Conservation (phyloP, 2,329 filamentous ascomycete species). For the Macrophomina phaseolina region DNA sequence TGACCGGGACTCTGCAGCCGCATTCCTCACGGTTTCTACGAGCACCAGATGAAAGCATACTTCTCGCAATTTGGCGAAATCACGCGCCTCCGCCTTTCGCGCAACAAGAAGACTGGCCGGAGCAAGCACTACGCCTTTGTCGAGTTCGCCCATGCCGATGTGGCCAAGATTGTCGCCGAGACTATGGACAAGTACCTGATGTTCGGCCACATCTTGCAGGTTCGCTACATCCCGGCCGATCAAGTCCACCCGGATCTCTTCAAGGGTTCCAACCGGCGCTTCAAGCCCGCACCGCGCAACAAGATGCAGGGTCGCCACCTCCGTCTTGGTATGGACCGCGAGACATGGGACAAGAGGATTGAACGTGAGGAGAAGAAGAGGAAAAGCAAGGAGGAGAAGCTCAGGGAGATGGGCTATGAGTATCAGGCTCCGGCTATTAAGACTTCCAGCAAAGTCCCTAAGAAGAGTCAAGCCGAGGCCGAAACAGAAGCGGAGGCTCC, state of each 20-base stretch:
- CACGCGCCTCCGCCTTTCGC: slow-evolving; percentile 77
- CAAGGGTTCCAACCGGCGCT: slow-evolving; percentile 88
- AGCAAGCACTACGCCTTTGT: slow-evolving; percentile 96
- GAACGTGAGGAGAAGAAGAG: slow-evolving; percentile 75
- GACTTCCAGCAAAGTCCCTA: slow-evolving; percentile 60
- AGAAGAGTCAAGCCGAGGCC: slow-evolving; percentile 31
- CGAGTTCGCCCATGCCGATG: slow-evolving; percentile 77
- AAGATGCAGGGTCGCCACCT: slow-evolving; percentile 80
- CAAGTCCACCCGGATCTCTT: slow-evolving; percentile 82
- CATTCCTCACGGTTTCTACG: slow-evolving; percentile 95
- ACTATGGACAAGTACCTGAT: slow-evolving; percentile 98
- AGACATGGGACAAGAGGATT: slow-evolving; percentile 79
- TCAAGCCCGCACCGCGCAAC: slow-evolving; percentile 87
- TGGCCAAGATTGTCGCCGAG: slow-evolving; percentile 89
- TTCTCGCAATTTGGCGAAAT: slow-evolving; percentile 93
- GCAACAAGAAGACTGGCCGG: slow-evolving; percentile 88
- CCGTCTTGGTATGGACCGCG: slow-evolving; percentile 73
- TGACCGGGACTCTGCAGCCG: slow-evolving; percentile 54
- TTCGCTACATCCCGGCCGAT: slow-evolving; percentile 76
- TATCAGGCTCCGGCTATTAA: slow-evolving; percentile 78
- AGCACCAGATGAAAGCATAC: slow-evolving; percentile 92
- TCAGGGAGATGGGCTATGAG: slow-evolving; percentile 83
- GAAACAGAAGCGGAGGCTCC: slow-evolving; percentile 39
- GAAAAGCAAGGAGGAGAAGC: slow-evolving; percentile 70
- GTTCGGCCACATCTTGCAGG: slow-evolving; percentile 92